phyloP scores from a whole-genome alignment of 495 filamentous ascomycete genomes.

The Aspergillus haitiensis region DNA sequence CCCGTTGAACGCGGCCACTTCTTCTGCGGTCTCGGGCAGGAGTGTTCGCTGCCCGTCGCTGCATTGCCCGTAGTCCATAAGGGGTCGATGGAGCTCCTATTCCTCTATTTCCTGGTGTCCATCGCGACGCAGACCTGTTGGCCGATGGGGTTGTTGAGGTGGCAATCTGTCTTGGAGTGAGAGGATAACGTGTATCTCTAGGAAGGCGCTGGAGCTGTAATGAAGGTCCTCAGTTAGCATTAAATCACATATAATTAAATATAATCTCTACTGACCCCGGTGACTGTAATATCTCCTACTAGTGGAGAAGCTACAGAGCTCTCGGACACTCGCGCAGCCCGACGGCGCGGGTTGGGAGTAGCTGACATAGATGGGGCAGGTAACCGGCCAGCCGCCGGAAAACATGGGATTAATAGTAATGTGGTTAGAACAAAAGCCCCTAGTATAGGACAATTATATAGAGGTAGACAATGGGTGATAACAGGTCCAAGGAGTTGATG shows the following conservation, averaged over 20 bases:
- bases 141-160: conserved; percentile 35
- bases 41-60: conserved; percentile 74
- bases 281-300: conserved; percentile 36
- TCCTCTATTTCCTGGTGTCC: conserved; percentile 38
- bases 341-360: conserved; percentile 39
- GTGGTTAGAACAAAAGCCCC: not conserved
- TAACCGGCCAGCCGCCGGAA: not conserved
- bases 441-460: not conserved
- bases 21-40: conserved; percentile 66
- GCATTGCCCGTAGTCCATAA: conserved; percentile 69
- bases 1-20: conserved; percentile 66
- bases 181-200: conserved; percentile 35
- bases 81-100: conserved; percentile 61
- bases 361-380: conserved; percentile 33
- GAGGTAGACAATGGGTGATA: not conserved
- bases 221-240: conserved; percentile 9
- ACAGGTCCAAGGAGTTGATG: not conserved
- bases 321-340: conserved; percentile 31
- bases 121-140: conserved; percentile 40
- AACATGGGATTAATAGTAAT: not conserved
- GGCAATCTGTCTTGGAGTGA: conserved; percentile 43
- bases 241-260: not conserved
- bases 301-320: conserved; percentile 30
- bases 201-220: conserved; percentile 43
- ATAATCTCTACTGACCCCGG: conserved; percentile 27